Conservation (phyloP, 2,329 filamentous ascomycete genomes). For the Cladosporium sp. region DNA sequence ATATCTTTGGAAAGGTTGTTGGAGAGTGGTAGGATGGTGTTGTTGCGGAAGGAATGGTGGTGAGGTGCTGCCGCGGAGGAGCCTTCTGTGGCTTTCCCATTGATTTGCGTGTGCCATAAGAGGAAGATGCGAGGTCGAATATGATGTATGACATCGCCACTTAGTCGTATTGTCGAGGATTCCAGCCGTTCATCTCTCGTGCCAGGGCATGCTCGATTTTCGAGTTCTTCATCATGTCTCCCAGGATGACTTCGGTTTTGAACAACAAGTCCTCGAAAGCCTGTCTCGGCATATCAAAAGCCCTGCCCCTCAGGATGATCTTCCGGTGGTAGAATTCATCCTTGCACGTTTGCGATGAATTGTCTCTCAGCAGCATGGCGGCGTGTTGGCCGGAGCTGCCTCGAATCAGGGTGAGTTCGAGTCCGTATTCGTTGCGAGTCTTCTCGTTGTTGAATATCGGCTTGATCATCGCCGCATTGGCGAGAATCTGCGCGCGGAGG, state of each 20-base stretch:
- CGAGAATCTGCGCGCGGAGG: constrained; percentile 13
- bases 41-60: background rate
- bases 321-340: constrained; percentile 9
- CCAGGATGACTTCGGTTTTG: constrained; percentile 8
- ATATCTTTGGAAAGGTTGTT: background rate
- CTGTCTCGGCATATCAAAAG: constrained; percentile 8
- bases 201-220: background rate
- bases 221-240: constrained; percentile 7
- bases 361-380: constrained; percentile 9
- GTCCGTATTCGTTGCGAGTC: constrained; percentile 1
- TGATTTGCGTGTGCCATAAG: background rate
- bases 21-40: background rate
- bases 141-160: background rate
- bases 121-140: background rate
- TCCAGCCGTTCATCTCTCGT: constrained; percentile 6
- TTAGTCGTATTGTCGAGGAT: constrained; percentile 3
- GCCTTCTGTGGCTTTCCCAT: background rate
- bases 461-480: constrained; percentile 19
- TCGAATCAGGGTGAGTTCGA: constrained; percentile 1
- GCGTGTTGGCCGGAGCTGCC: constrained; percentile 13
- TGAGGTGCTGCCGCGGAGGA: background rate
- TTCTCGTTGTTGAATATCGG: constrained; percentile 9
- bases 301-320: constrained; percentile 8
- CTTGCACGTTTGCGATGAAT: background rate
- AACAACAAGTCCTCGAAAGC: constrained; percentile 10